Base-by-base conservation (phyloP, 192 early-diverging fungal genomes). In the Coemansia sp. region DNA sequence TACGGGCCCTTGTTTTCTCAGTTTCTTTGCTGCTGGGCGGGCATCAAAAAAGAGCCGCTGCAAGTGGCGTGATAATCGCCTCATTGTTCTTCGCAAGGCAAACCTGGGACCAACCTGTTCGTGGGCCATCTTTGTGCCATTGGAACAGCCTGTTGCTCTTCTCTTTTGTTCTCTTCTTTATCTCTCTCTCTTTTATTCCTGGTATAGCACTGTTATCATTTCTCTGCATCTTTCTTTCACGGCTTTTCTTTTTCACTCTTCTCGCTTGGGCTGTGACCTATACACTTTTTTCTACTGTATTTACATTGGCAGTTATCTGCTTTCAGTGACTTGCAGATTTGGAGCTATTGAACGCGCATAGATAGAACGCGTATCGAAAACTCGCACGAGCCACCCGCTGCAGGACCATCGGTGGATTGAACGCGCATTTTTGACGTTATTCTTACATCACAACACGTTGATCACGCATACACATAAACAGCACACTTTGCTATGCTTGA, bases 401-500 rank as follows among this genome's bases (percentile, higher is more conserved):
- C 14, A 48, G 47, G 17, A 19, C 47, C 47, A 48, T 14, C 47
- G 41, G 41, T 45, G 41, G 41, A 15, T 45, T 45, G 32, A 35
- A 35, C 32, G 32, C 32, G 32, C 32, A 35, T 35, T 35, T 43
- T 47, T 47, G 12, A 47, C 43, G n/a, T 47, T 17, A 47, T 17
- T 47, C n/a, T 47, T n/a, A 47, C 43, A 17, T 47, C 14, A 47
- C 50, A 51, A 19, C 50, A 22, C 25, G 21, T 5, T 4, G 21
- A 22, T 10, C 9, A 24, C 51, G 24, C 21, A 53, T 53, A 23
- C 24, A 23, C 32, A 35, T 8, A 35, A 35, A 35, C 5, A 35
- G 32, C 32, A 6, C 51, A 19, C 11, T 25, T 27, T 24, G 9
- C n/a, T 12, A 76, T 82, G 73, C 69, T 82, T 10, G 71, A 82